Base-by-base conservation (phyloP, 768 basidiomycete genomes). In the Mycena polygramma region DNA sequence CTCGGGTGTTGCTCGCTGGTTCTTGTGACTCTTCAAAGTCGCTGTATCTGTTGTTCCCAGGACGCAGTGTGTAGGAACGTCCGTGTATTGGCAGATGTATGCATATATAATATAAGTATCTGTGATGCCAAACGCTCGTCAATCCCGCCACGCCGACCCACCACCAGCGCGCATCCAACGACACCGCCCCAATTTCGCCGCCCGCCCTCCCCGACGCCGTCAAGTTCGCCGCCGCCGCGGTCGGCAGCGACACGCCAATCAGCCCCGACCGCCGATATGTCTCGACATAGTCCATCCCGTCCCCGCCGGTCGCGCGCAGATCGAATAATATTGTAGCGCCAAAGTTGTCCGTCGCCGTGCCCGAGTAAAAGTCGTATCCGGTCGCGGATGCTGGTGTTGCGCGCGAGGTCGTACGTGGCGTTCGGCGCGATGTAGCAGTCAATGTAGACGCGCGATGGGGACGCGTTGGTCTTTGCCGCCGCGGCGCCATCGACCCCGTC, bases 361-460 rank as follows among this genome's bases (percentile, higher is more conserved):
- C 68, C 24, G 72, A 24, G 72, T 86, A 86, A 49, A 84, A 82
- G 43, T 79, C 76, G 72, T 83, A 83, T n/a, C 81, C 82, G 19
- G 66, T 72, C 2, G 76, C 57, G n/a, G 36, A 77, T 72, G 30
- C 77, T 74, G 15, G 61, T 73, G 75, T 82, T 81, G 37, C 73
- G 70, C 8, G 71, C 45, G 37, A 82, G 73, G 39, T 82, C 81
- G 41, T 79, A 70, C 35, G 80, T 79, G 49, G 63, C 69, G 68
- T 77, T 78, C 59, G 79, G 75, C 9, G 81, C 72, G 70, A 81
- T 78, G 65, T 75, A 74, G 48, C 72, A 73, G 66, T 80, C 77
- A 36, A 77, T 76, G 63, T 81, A 81, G 7, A 83, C 82, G n/a
- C 79, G 78, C 19, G 79, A 79, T 14, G 82, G 79, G 22, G 76